phyloP scores from a whole-genome alignment of 495 filamentous ascomycete genomes.

The Aspergillus cristatus region DNA sequence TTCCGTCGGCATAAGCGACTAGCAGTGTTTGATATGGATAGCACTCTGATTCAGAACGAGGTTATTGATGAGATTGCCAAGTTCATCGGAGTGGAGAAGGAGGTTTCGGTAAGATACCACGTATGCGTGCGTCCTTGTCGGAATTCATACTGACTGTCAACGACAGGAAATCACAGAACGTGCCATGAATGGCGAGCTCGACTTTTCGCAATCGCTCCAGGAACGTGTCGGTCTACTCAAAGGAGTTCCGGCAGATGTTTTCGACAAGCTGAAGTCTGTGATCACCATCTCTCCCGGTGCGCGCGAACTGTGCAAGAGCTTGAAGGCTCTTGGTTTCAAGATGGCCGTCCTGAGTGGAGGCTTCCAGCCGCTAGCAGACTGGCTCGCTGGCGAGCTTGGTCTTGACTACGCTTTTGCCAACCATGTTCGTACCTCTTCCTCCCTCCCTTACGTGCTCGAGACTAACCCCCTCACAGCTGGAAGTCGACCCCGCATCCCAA shows the following conservation, averaged over 20 bases:
- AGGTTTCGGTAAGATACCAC: slow-evolving; percentile 45
- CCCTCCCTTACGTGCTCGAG: background rate
- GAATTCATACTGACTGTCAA: slow-evolving; percentile 11
- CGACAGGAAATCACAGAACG: slow-evolving; percentile 70
- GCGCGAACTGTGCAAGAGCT: slow-evolving; percentile 54
- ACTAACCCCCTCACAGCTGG: slow-evolving; percentile 38
- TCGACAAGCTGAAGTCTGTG: slow-evolving; percentile 59
- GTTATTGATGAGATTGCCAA: slow-evolving; percentile 91
- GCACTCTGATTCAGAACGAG: slow-evolving; percentile 90
- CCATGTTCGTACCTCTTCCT: slow-evolving; percentile 37
- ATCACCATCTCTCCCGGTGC: slow-evolving; percentile 79
- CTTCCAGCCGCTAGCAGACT: slow-evolving; percentile 79
- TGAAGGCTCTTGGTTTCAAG: slow-evolving; percentile 71
- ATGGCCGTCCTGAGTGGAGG: slow-evolving; percentile 88
- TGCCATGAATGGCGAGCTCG: slow-evolving; percentile 95
- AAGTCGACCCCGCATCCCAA: slow-evolving; percentile 52
- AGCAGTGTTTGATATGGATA: slow-evolving; percentile 96
- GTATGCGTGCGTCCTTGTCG: slow-evolving; percentile 14
- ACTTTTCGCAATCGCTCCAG: slow-evolving; percentile 74
- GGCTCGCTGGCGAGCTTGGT: slow-evolving; percentile 70
- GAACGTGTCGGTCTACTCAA: slow-evolving; percentile 72
- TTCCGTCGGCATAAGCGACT: slow-evolving; percentile 70
- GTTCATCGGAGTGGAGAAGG: slow-evolving; percentile 60
- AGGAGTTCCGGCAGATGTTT: slow-evolving; percentile 70
- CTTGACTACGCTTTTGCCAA: slow-evolving; percentile 86